A percentile compares a stretch with the other conserved stretches of the same genome.
phyloP scores from a whole-genome alignment of 352 stramenopile genomes.

The Globisporangium orthogonon region DNA sequence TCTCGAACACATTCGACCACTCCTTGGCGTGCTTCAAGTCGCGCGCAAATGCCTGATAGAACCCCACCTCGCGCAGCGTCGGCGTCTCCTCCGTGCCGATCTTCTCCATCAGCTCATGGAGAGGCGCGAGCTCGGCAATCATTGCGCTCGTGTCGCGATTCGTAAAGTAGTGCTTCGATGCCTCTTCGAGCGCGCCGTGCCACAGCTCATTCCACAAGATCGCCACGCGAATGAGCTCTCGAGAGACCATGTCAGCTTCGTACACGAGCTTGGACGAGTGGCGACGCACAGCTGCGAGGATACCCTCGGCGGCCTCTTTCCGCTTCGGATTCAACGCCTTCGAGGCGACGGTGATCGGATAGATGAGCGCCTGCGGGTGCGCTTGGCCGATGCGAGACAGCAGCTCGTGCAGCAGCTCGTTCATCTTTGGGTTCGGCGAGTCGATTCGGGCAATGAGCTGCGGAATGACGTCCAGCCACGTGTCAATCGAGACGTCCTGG shows the following conservation, averaged over 20 bases:
- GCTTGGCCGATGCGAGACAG: slow-evolving; percentile 92
- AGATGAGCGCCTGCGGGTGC: slow-evolving; percentile 99
- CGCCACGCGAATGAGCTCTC: slow-evolving; percentile 98
- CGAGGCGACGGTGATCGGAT: slow-evolving; percentile 96
- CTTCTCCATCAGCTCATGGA: slow-evolving; percentile 90
- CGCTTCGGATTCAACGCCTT: slow-evolving; percentile 93
- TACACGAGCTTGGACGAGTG: slow-evolving; percentile 95
- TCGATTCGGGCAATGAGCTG: slow-evolving; percentile 94
- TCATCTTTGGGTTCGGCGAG: slow-evolving; percentile 73
- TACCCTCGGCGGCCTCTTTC: slow-evolving; percentile 89
- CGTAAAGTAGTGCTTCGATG: slow-evolving; percentile 96
- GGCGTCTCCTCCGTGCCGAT: slow-evolving; percentile 72
- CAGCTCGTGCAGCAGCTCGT: slow-evolving; percentile 71
- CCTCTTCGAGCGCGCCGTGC: slow-evolving; percentile 97
- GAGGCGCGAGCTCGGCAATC: slow-evolving; percentile 92
- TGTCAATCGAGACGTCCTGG: slow-evolving; percentile 93
- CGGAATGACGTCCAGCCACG: slow-evolving; percentile 98
- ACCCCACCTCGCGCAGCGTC: slow-evolving; percentile 80
- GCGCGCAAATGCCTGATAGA: slow-evolving; percentile 90
- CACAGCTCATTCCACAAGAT: slow-evolving; percentile 99
- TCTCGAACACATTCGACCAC: slow-evolving; percentile 78
- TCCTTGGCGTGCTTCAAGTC: slow-evolving; percentile 86
- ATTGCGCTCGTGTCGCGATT: slow-evolving; percentile 96
- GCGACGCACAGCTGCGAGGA: slow-evolving; percentile 93
- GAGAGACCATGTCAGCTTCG: slow-evolving; percentile 93